Evolutionary conservation across 1,139 yeast genomes (phyloP).

Genomic region (Yamadazyma jaroonii): DNA sequence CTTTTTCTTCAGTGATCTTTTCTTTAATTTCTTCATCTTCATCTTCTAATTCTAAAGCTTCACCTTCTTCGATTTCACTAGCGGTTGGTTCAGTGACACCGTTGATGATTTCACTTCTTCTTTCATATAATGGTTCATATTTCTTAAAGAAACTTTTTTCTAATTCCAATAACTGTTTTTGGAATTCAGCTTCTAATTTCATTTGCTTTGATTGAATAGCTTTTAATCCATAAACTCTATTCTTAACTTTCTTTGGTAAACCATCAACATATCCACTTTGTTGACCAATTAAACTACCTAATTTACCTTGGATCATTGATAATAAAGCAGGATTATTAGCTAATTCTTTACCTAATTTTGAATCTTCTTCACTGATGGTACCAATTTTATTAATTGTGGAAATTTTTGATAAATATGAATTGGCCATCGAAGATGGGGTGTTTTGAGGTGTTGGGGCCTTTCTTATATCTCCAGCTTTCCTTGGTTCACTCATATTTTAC

Average conservation of each 20-base stretch:
- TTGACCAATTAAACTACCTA: constrained; percentile 80
- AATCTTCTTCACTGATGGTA: constrained; percentile 64
- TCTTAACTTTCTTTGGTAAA: constrained; percentile 72
- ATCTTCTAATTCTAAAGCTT: constrained; percentile 55
- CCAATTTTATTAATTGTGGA: constrained; percentile 77
- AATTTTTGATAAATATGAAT: constrained; percentile 69
- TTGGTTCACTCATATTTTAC: constrained; percentile 61
- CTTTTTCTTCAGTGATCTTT: constrained; percentile 32
- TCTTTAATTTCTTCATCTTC: constrained; percentile 35
- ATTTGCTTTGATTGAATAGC: constrained; percentile 81
- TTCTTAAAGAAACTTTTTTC: constrained; percentile 76
- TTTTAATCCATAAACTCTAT: constrained; percentile 79
- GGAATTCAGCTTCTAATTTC: constrained; percentile 86
- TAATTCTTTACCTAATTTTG: constrained; percentile 41
- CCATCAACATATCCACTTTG: constrained; percentile 83
- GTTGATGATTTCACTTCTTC: constrained; percentile 67
- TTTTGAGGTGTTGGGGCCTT: constrained; percentile 99
- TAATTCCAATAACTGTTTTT: constrained; percentile 79
- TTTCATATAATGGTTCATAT: constrained; percentile 75
- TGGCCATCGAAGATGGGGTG: constrained; percentile 89
- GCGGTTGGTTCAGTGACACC: constrained; percentile 78
- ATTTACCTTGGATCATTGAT: constrained; percentile 87
- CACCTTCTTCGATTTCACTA: constrained; percentile 78
- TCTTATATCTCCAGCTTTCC: constrained; percentile 71
- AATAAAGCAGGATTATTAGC: constrained; percentile 75